Evolutionary conservation across 2,329 filamentous ascomycete genomes (phyloP).

Genomic region (Claviceps paspali): DNA sequence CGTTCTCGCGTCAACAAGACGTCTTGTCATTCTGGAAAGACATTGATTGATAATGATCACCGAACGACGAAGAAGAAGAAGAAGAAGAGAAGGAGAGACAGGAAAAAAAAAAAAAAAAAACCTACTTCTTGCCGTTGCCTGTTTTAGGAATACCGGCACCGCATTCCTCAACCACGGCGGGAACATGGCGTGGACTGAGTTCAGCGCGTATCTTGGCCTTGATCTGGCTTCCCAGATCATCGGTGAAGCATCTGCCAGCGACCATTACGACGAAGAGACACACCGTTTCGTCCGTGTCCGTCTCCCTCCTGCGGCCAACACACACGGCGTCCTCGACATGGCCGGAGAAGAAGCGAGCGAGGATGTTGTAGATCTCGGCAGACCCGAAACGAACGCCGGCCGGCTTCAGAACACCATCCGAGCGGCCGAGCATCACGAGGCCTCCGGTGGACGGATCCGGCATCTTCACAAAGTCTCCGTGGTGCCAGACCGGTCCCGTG

Average conservation of each 20-base stretch:
- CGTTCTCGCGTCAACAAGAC: too few relatives aligned
- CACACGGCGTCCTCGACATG: conserved; percentile 79
- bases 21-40: too few relatives aligned
- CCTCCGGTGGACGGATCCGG: conserved; percentile 55
- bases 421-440: conserved; percentile 79
- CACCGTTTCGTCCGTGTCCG: conserved; percentile 72
- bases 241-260: conserved; percentile 37
- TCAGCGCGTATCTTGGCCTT: conserved; percentile 57
- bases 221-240: conserved; percentile 47
- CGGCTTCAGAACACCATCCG: conserved; percentile 86
- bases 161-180: conserved; percentile 66
- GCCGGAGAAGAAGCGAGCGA: conserved; percentile 64
- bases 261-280: conserved; percentile 76
- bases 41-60: too few relatives aligned
- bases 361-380: conserved; percentile 92
- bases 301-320: conserved; percentile 57
- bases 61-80: too few relatives aligned
- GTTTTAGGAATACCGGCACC: conserved; percentile 75
- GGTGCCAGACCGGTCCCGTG: conserved; percentile 57
- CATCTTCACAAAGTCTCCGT: conserved; percentile 75
- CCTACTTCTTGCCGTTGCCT: conserved; percentile 87
- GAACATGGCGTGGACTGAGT: conserved; percentile 80
- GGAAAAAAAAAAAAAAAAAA: conserved; percentile 10
- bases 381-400: conserved; percentile 82
- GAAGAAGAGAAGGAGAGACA: not conserved